phyloP scores from a whole-genome alignment of 345 rosid species.

The Rhodomyrtus tomentosa region DNA sequence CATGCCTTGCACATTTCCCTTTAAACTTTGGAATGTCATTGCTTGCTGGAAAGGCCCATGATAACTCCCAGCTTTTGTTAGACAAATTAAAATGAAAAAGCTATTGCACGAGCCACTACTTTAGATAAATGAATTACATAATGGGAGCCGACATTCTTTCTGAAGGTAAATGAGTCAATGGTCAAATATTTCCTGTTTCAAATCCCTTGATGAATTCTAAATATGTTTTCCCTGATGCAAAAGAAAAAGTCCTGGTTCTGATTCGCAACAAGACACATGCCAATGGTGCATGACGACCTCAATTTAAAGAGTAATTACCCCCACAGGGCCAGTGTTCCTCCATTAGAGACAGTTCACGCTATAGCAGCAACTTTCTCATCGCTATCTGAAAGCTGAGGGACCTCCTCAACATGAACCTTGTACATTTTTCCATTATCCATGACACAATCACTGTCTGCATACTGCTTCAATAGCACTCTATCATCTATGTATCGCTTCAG shows the following conservation, averaged over 20 bases:
- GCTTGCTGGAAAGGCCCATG: neutral
- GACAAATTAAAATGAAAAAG: neutral
- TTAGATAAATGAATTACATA: neutral
- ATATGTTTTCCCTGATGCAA: neutral
- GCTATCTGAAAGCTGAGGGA: conserved; percentile 39
- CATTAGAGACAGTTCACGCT: neutral
- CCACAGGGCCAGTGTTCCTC: neutral
- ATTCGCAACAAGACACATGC: neutral
- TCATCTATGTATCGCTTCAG: conserved; percentile 66
- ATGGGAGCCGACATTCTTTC: neutral
- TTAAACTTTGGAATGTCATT: neutral
- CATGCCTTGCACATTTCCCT: neutral
- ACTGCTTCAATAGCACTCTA: conserved; percentile 71
- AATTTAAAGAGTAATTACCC: neutral
- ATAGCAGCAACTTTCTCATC: conserved; percentile 37
- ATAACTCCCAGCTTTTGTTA: neutral
- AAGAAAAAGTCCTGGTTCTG: neutral
- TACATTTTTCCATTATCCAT: conserved; percentile 51
- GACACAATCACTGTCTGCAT: conserved; percentile 50
- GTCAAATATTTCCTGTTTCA: neutral
- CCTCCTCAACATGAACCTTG: conserved; percentile 78
- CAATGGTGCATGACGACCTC: neutral
- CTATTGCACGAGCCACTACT: neutral
- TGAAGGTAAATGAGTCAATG: neutral
- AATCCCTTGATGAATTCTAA: neutral